Base-by-base conservation (phyloP, 192 early-diverging fungal species). In the Diversispora epigaea region DNA sequence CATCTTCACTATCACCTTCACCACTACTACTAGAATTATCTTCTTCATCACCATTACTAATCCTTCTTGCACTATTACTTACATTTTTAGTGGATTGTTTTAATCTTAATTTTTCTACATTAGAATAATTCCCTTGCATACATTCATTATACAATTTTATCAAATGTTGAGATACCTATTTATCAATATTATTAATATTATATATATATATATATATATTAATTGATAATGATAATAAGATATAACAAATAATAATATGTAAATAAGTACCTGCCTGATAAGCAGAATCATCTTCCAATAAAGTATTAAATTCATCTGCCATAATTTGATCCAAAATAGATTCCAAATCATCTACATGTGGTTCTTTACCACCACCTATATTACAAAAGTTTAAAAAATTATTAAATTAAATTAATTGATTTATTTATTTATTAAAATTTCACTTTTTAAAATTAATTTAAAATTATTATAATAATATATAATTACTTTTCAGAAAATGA, bases 401-500 rank as follows among this genome's bases (percentile, higher is more conserved):
- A 50, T 25, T 66, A n/a, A n/a, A n/a, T n/a, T n/a, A n/a, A n/a
- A n/a, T n/a, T n/a, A n/a, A n/a, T n/a, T n/a, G n/a, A n/a, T n/a
- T n/a, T n/a, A n/a, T n/a, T n/a, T n/a, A n/a, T n/a, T n/a, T n/a
- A n/a, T n/a, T n/a, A n/a, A n/a, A n/a, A n/a, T n/a, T n/a, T n/a
- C n/a, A n/a, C n/a, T n/a, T n/a, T n/a, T n/a, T n/a, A n/a, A n/a
- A n/a, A n/a, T n/a, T n/a, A n/a, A n/a, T n/a, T n/a, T n/a, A n/a
- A n/a, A n/a, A n/a, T n/a, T n/a, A n/a, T n/a, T n/a, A n/a, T n/a
- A n/a, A n/a, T n/a, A n/a, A n/a, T n/a, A n/a, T n/a, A n/a, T n/a
- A 71, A 80, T 78, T 83, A 88, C 87, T 77, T 62, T 82, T 77
- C 67, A 84, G 84, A 81, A 91, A 91, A 68, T 88, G 83, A 50